Conservation (phyloP, 495 filamentous ascomycete genomes). For the Haplographium delicatum region DNA sequence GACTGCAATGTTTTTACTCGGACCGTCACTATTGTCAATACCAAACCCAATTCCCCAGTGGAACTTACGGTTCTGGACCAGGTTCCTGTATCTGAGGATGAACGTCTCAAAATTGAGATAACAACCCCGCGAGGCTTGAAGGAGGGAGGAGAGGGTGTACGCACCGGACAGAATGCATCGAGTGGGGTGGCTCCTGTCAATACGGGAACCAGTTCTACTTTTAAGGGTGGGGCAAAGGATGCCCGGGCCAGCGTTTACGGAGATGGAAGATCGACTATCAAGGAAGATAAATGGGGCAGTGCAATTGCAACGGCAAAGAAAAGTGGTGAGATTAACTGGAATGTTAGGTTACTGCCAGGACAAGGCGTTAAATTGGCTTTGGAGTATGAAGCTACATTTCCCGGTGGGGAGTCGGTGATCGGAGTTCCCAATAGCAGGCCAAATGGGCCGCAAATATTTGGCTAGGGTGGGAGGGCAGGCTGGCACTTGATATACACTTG, state of each 20-base stretch:
- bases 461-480: not conserved
- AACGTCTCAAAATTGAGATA: slow-evolving; percentile 50
- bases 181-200: slow-evolving; percentile 13
- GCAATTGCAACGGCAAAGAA: slow-evolving; percentile 47
- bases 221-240: slow-evolving; percentile 7
- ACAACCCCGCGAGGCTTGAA: slow-evolving; percentile 47
- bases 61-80: slow-evolving; percentile 59
- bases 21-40: slow-evolving; percentile 53
- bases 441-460: not conserved
- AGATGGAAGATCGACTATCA: slow-evolving; percentile 3
- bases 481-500: not conserved
- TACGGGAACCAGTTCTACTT: not conserved
- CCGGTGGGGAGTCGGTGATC: slow-evolving; percentile 43
- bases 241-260: slow-evolving; percentile 14
- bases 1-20: slow-evolving; percentile 54
- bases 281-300: slow-evolving; percentile 40
- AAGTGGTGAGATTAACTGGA: slow-evolving; percentile 58
- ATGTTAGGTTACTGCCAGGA: slow-evolving; percentile 51
- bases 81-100: slow-evolving; percentile 62
- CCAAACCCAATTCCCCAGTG: slow-evolving; percentile 40
- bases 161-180: slow-evolving; percentile 29
- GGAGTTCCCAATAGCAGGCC: not conserved
- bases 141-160: slow-evolving; percentile 35
- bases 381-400: slow-evolving; percentile 59
- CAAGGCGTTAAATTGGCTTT: slow-evolving; percentile 50